Percentiles rank a stretch among this genome's conserved stretches.
Conservation (phyloP, 129 eudicot species). For the Flaveria robusta region DNA sequence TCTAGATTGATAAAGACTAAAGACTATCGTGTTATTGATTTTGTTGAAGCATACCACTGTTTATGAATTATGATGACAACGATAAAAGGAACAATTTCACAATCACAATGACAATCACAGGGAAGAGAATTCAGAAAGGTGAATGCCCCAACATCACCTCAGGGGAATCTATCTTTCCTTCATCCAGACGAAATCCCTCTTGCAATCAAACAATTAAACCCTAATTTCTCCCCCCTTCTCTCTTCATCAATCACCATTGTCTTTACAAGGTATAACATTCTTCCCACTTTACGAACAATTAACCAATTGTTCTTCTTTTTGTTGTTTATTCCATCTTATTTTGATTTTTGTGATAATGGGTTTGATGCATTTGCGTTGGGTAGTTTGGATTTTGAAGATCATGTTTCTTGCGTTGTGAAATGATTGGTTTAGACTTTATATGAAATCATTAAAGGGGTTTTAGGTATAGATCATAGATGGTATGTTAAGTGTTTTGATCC, state of each 20-base stretch:
- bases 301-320: neutral
- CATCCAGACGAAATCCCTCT: constrained; percentile 25
- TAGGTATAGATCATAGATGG: too few species aligned
- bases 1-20: too few species aligned
- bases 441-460: neutral
- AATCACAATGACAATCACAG: too few species aligned
- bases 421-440: neutral
- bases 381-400: neutral
- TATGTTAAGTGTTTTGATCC: neutral
- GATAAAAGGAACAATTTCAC: too few species aligned
- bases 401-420: neutral
- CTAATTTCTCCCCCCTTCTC: neutral
- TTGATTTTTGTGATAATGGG: constrained; percentile 16
- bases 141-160: too few species aligned
- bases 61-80: too few species aligned
- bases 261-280: constrained; percentile 13
- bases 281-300: neutral
- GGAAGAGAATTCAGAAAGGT: too few species aligned
- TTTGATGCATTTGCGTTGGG: constrained; percentile 24
- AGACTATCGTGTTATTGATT: too few species aligned
- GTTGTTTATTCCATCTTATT: neutral
- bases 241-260: constrained; percentile 23
- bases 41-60: too few species aligned
- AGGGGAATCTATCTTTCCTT: constrained; percentile 1
- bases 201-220: constrained; percentile 27